These are phyloP conservation scores for Schizophyllum commune DNA, from an alignment of 1,284 basidiomycete genomes.

Conservation along the genomic window DNA sequence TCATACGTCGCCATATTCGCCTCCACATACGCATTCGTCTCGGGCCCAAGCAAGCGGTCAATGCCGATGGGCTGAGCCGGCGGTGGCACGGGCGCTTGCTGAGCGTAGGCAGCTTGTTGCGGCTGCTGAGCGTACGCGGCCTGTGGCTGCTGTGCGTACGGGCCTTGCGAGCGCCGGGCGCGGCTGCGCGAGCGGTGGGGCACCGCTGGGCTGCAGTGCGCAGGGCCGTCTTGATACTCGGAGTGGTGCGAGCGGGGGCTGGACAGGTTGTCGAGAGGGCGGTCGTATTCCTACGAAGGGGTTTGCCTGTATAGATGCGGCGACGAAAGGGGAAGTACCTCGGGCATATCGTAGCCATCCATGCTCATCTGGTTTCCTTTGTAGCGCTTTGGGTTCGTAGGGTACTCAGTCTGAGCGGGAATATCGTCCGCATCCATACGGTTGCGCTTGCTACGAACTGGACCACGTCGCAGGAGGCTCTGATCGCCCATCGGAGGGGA, in stretches of 20 bases:
- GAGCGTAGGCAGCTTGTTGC: neutral
- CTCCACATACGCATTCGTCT: slow-evolving; percentile 24
- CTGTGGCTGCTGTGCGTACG: no score
- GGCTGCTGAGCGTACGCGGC: no score
- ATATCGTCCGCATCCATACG: neutral
- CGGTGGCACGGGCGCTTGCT: neutral
- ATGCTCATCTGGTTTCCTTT: neutral
- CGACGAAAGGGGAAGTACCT: neutral
- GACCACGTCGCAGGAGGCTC: neutral
- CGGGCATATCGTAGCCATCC: neutral
- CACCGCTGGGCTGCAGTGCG: neutral
- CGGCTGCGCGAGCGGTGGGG: neutral
- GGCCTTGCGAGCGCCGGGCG: no score
- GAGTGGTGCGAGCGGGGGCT: neutral
- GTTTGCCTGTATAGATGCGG: no score
- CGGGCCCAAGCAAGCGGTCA: slow-evolving; percentile 25
- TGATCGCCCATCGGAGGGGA: neutral
- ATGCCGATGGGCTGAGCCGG: slow-evolving; percentile 9
- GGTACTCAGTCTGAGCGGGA: neutral
- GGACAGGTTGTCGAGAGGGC: neutral
- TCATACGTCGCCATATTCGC: slow-evolving; percentile 26
- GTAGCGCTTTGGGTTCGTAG: neutral
- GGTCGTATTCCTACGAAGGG: neutral
- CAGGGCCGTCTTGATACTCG: neutral
- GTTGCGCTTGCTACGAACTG: neutral